Base-by-base conservation (phyloP, 2,329 filamentous ascomycete species). In the Malbranchea zuffiana region DNA sequence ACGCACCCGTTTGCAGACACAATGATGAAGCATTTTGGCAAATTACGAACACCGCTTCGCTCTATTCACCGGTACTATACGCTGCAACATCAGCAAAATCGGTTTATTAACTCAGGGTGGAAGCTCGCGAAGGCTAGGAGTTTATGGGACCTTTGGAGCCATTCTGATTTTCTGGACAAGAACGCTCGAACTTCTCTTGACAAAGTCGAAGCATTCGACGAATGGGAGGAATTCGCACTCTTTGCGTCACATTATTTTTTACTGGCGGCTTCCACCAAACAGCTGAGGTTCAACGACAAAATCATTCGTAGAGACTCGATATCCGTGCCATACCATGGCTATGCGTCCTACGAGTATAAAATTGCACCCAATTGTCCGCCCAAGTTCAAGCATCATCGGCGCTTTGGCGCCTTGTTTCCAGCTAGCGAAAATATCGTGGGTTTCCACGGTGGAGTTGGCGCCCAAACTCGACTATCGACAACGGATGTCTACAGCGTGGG, bases 171-270 rank as follows among this genome's bases (percentile, higher is more conserved):
- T 54, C 60, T 93, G 13, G 67, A 66, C 4, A 51, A 68, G 1
- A 59, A 67, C 1, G 70, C 83, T 43, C 72, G 83, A 44, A 62
- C 55, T 23, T 62, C 61, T 7, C 61, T 95, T 10, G 80, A 94
- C 48, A 53, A 62, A 1, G 59, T 86, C 11, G 88, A 95, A 52
- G 76, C 80, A 1, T 95, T 96, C 53, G 88, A 96, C 56, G 87
- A 95, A 59, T 94, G 85, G 85, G 88, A 96, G 58, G 88, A 95
- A 51, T 86, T 95, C 53, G 78, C 81, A 2, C 65, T 94, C 1
- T 94, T 92, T 56, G 76, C 74, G 2, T 77, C 78, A 21, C 87
- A 95, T 58, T 93, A 94, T 57, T 82, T 87, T 48, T 61, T 95
- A 28, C 67, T 93, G 6, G 67, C 75, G 34, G 83, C 84, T 10